phyloP scores from a whole-genome alignment of 495 filamentous ascomycete species.

The Talaromyces stipitatus region DNA sequence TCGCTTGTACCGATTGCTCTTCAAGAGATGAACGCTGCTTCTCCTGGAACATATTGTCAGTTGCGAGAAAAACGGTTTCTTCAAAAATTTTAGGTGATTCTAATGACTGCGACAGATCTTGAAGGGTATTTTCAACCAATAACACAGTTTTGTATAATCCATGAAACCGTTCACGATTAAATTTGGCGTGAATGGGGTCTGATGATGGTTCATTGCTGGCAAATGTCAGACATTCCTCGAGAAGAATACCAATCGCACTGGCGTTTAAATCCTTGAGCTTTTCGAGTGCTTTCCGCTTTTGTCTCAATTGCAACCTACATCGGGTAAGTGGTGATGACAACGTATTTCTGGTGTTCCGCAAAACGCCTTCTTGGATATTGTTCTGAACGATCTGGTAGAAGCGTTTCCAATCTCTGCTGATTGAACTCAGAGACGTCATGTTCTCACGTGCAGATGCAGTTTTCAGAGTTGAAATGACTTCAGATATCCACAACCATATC shows the following conservation, averaged over 20 bases:
- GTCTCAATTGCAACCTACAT: slow-evolving; percentile 58
- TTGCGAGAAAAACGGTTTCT: slow-evolving; percentile 55
- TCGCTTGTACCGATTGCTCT: slow-evolving; percentile 27
- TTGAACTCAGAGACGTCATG: slow-evolving; percentile 3
- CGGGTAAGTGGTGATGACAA: slow-evolving; percentile 64
- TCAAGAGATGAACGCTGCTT: slow-evolving; percentile 17
- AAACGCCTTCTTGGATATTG: slow-evolving; percentile 55
- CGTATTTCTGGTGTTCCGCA: slow-evolving; percentile 46
- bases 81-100: slow-evolving; percentile 62
- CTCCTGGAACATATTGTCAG: slow-evolving; percentile 30
- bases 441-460: not conserved
- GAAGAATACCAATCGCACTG: slow-evolving; percentile 77
- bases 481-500: slow-evolving; percentile 45
- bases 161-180: slow-evolving; percentile 51
- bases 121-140: slow-evolving; percentile 74
- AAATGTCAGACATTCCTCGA: slow-evolving; percentile 22
- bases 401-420: slow-evolving; percentile 54
- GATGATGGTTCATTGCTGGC: not conserved
- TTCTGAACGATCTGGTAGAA: slow-evolving; percentile 77
- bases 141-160: slow-evolving; percentile 63
- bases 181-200: not conserved
- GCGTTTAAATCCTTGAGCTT: slow-evolving; percentile 68
- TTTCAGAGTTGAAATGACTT: slow-evolving; percentile 8
- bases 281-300: slow-evolving; percentile 60
- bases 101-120: slow-evolving; percentile 46